Evolutionary conservation across 2,329 filamentous ascomycete genomes (phyloP).

Genomic region (Xylariales sp.): DNA sequence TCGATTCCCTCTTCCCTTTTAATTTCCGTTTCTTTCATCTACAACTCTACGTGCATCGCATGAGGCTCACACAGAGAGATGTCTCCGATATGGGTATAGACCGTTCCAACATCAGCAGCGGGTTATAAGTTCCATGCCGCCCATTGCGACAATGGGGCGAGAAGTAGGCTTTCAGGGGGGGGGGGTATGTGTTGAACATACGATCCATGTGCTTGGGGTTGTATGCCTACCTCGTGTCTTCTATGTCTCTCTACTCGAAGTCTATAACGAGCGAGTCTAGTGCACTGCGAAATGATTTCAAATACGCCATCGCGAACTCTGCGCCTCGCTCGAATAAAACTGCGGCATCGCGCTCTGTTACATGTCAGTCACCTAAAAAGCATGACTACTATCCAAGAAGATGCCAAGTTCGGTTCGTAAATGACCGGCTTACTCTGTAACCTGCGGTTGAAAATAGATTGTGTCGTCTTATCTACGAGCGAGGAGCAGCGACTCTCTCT

Average conservation of each 20-base stretch:
- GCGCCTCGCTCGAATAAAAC: constrained; percentile 8
- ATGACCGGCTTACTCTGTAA: constrained; percentile 20
- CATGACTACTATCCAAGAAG: not conserved
- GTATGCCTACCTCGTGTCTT: constrained; percentile 6
- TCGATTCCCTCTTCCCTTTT: constrained; percentile 6
- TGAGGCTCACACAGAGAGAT: constrained; percentile 22
- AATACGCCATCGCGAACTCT: constrained; percentile 13
- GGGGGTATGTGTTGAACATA: not conserved
- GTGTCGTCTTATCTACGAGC: constrained; percentile 2
- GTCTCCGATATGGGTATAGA: constrained; percentile 7
- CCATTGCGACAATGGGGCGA: constrained; percentile 25
- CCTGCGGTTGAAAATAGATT: constrained; percentile 21
- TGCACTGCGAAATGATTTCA: not conserved
- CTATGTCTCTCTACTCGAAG: not conserved
- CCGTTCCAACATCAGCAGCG: constrained; percentile 15
- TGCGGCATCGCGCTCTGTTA: constrained; percentile 6
- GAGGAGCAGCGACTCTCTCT: not conserved
- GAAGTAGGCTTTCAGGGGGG: constrained; percentile 12
- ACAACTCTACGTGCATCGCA: constrained; percentile 8
- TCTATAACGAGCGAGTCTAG: not conserved
- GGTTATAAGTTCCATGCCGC: constrained; percentile 18
- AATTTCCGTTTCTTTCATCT: constrained; percentile 1
- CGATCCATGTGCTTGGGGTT: not conserved
- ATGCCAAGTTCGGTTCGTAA: not conserved
- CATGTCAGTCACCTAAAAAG: not conserved